These are phyloP conservation scores for Candida glucosophila DNA, from an alignment of 1,139 yeast species.

Conservation along the genomic window DNA sequence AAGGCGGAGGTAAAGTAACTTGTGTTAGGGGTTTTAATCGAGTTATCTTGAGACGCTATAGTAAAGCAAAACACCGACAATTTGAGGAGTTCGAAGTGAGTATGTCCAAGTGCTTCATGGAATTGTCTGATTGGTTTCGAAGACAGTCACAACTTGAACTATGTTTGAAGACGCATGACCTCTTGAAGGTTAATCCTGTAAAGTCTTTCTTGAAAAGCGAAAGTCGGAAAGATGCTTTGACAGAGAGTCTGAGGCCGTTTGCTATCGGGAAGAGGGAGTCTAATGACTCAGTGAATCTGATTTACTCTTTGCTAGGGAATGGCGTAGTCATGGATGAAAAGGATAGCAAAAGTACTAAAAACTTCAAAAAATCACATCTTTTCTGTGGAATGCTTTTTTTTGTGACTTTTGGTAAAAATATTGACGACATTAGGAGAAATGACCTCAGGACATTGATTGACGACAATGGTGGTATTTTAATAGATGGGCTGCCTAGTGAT, in stretches of 20 bases:
- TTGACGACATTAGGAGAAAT: conserved; percentile 28
- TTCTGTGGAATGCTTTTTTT: conserved; percentile 24
- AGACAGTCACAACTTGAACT: conserved; percentile 29
- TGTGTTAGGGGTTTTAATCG: conserved; percentile 56
- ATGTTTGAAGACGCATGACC: conserved; percentile 8
- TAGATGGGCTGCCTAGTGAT: conserved; percentile 40
- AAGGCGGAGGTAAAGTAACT: conserved; percentile 16
- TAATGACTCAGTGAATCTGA: background rate
- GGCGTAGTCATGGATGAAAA: conserved; percentile 1
- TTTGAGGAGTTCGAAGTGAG: conserved; percentile 9
- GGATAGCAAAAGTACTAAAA: background rate
- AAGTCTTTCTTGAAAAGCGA: conserved; percentile 1
- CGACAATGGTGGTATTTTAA: conserved; percentile 45
- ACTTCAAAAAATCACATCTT: conserved; percentile 2
- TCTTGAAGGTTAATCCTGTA: no score
- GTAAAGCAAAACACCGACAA: conserved; percentile 12
- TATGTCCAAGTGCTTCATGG: conserved; percentile 22
- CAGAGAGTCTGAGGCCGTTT: background rate
- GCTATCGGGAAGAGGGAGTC: no score
- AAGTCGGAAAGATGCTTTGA: conserved; percentile 1
- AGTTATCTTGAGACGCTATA: conserved; percentile 23
- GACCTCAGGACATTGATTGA: conserved; percentile 28
- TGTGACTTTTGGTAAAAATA: conserved; percentile 19
- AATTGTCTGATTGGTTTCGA: conserved; percentile 32
- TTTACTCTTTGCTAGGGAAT: background rate